phyloP scores from a whole-genome alignment of 1,284 basidiomycete genomes.

The Apiotrichum gracile region DNA sequence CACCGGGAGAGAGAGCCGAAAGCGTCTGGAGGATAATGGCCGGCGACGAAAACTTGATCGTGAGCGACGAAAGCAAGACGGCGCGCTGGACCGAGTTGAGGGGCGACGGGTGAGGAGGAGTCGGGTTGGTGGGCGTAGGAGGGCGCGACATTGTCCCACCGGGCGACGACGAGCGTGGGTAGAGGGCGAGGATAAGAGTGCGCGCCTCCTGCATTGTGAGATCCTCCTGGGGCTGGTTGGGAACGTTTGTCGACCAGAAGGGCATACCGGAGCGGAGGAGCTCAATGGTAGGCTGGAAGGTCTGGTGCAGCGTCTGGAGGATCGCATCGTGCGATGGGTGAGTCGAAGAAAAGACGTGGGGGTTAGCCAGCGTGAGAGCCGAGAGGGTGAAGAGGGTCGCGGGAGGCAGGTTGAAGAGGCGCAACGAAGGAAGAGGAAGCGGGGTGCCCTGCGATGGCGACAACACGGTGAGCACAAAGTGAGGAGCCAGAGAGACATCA shows the following conservation, averaged over 20 bases:
- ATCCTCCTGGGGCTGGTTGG: conserved; percentile 35
- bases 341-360: conserved; percentile 35
- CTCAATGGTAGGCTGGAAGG: conserved; percentile 37
- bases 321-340: conserved; percentile 35
- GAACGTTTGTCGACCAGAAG: conserved; percentile 38
- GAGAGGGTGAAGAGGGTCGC: conserved; percentile 39
- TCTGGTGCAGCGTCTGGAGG: conserved; percentile 33
- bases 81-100: conserved; percentile 40
- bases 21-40: conserved; percentile 44
- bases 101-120: conserved; percentile 36
- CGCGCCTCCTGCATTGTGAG: conserved; percentile 41
- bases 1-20: conserved; percentile 40
- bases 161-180: conserved; percentile 25
- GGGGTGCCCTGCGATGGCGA: conserved; percentile 38
- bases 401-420: conserved; percentile 39
- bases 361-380: conserved; percentile 41
- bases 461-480: conserved; percentile 45
- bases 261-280: conserved; percentile 31
- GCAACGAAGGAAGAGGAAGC: conserved; percentile 40
- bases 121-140: conserved; percentile 41
- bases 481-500: conserved; percentile 44
- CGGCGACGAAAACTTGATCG: conserved; percentile 45
- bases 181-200: conserved; percentile 41
- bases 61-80: conserved; percentile 35
- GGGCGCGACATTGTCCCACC: conserved; percentile 29